Evolutionary conservation across 257 asterid genomes (phyloP), one percentile per base, ranked within the genome.

Genomic region (Nicotiana paniculata): DNA sequence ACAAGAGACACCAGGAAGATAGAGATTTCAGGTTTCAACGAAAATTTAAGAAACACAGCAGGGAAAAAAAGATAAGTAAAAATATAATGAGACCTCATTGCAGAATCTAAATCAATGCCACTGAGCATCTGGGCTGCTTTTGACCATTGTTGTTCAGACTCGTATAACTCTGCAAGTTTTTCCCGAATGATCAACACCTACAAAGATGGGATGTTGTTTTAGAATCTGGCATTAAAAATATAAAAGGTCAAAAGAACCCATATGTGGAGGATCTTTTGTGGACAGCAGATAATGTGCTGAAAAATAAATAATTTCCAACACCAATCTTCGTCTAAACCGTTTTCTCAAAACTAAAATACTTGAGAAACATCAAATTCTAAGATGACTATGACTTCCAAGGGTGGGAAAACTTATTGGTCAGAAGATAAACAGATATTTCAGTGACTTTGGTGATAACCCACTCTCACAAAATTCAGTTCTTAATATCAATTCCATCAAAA

Each of bases 81-180:
- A 53, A 28, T 39, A 35, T 32, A 39, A 39, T 5, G 79, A 83
- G 37, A 96, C 99, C 99, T 95, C 98, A 96, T 94, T 86, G 95
- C 98, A 80, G 99, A 96, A 85, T 96, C 99, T 76, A 96, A 89
- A 92, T 96, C 99, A 80, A 96, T 96, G 90, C 99, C 98, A 21
- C 99, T 96, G 57, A 96, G 98, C 97, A 96, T 96, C 88, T 96
- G 97, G 30, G 99, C 99, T 80, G 98, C 97, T 88, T 89, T 93
- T 65, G 98, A 94, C 98, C 99, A 96, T 76, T 90, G 90, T 72
- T 95, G 96, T 84, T 96, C 98, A 12, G 97, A 94, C 89, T 96
- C 99, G 79, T 93, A 96, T 76, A 96, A 78, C 79, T 89, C 97
- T 5, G 99, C 99, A 72, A 96, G 97, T 83, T 95, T 96, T 87